Conservation (phyloP, 1,139 yeast species). For the Kodamaea plutei region DNA sequence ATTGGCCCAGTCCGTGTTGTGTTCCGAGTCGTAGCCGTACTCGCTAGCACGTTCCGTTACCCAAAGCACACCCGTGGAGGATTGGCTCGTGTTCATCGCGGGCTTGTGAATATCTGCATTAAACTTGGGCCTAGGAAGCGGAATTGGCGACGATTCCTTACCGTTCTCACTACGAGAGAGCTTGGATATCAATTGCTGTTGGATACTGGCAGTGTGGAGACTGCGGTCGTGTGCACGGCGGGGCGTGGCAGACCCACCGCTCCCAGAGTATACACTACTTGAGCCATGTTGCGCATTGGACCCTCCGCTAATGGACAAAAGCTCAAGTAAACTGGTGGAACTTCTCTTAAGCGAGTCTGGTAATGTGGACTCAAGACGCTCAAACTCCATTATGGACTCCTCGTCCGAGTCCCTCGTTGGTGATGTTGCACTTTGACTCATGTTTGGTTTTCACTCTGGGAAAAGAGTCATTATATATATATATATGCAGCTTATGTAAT, state of each 20-base stretch:
- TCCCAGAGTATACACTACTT: constrained; percentile 5
- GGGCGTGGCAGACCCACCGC: constrained; percentile 2
- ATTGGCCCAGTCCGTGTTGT: constrained; percentile 57
- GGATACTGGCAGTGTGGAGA: constrained; percentile 3
- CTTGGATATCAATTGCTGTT: constrained; percentile 24
- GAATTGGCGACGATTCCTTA: constrained; percentile 46
- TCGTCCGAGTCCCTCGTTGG: constrained; percentile 18
- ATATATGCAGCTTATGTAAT: too few species aligned
- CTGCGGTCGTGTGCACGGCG: constrained; percentile 5
- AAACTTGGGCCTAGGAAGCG: constrained; percentile 47
- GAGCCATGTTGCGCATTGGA: constrained; percentile 4
- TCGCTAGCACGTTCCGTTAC: constrained; percentile 63
- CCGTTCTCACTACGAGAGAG: constrained; percentile 34
- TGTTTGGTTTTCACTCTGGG: constrained; percentile 1
- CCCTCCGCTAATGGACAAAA: constrained; percentile 14
- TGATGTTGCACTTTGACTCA: not conserved
- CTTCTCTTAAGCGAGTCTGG: constrained; percentile 42
- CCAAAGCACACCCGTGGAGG: constrained; percentile 70
- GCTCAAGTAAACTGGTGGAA: constrained; percentile 39
- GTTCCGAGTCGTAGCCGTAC: constrained; percentile 49
- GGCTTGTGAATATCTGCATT: constrained; percentile 50
- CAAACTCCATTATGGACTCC: constrained; percentile 34
- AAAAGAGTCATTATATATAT: not conserved
- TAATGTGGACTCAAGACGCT: constrained; percentile 41
- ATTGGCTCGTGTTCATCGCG: constrained; percentile 58